phyloP scores from a whole-genome alignment of 345 rosid species.

The Psidium friedrichsthalianum region DNA sequence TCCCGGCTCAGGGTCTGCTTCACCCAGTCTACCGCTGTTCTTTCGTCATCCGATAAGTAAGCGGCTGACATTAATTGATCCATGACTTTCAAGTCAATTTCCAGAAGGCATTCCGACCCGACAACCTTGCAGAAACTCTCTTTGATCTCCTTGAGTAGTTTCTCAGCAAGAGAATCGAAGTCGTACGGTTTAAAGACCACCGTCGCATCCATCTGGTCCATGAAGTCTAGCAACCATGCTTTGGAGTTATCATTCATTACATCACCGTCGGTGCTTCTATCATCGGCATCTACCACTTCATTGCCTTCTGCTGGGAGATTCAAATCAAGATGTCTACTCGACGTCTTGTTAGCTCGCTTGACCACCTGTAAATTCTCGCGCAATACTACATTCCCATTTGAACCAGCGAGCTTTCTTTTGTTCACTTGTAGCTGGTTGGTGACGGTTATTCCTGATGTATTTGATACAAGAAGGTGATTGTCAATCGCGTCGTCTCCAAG shows the following conservation, averaged over 20 bases:
- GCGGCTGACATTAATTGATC: constrained; percentile 41
- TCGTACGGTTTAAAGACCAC: constrained; percentile 50
- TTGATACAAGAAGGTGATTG: neutral
- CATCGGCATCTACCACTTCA: constrained; percentile 15
- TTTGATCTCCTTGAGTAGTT: constrained; percentile 13
- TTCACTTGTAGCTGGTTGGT: constrained; percentile 9
- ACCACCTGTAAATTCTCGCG: constrained; percentile 12
- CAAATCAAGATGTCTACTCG: constrained; percentile 39
- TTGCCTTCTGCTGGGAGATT: constrained; percentile 58
- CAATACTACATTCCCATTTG: constrained; percentile 13
- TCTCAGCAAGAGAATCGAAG: constrained; percentile 38
- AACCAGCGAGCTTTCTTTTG: constrained; percentile 40
- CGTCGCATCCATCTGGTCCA: constrained; percentile 11
- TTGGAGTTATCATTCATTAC: constrained; percentile 18
- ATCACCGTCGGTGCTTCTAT: constrained; percentile 11
- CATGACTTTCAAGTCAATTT: constrained; percentile 38
- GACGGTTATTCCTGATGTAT: neutral
- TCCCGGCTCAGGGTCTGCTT: constrained; percentile 26
- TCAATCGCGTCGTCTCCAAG: neutral
- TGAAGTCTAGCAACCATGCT: constrained; percentile 41
- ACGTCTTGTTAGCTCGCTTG: constrained; percentile 31
- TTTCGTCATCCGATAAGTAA: constrained; percentile 23
- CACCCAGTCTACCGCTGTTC: constrained; percentile 33
- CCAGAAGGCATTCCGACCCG: constrained; percentile 21
- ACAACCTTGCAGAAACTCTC: constrained; percentile 22